These are phyloP conservation scores for Acacia concinna DNA, from an alignment of 331 rosid species.

Conservation along the genomic window DNA sequence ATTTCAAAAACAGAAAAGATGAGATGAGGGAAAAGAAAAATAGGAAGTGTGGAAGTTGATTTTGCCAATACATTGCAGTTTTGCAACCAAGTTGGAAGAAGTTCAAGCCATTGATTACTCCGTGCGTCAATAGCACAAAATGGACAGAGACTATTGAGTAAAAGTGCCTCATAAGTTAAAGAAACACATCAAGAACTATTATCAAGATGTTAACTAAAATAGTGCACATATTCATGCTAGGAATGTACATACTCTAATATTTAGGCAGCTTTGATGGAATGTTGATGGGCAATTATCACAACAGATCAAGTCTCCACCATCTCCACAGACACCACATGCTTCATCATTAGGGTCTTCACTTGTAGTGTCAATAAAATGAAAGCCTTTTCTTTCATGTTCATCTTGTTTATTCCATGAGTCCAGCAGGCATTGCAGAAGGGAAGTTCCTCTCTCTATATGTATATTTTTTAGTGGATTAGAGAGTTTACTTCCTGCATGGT, in stretches of 20 bases:
- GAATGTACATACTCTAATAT: constrained; percentile 46
- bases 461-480: constrained; percentile 49
- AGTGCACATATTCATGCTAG: neutral
- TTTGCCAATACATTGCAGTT: neutral
- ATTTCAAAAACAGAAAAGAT: neutral
- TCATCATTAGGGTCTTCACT: constrained; percentile 64
- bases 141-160: neutral
- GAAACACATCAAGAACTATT: neutral
- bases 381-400: constrained; percentile 39
- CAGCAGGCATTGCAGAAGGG: constrained; percentile 60
- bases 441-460: constrained; percentile 40
- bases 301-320: constrained; percentile 61
- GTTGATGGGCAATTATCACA: constrained; percentile 78
- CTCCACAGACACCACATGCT: constrained; percentile 63
- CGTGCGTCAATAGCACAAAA: neutral
- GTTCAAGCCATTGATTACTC: neutral
- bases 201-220: neutral
- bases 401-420: constrained; percentile 63
- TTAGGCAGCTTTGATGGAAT: constrained; percentile 71
- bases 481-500: constrained; percentile 46
- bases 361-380: constrained; percentile 42
- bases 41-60: neutral
- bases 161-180: neutral
- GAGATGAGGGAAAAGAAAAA: neutral
- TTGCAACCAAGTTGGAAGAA: neutral